Evolutionary conservation across 169 alveolate genomes (phyloP).

Genomic region (Eimeria maxima): DNA sequence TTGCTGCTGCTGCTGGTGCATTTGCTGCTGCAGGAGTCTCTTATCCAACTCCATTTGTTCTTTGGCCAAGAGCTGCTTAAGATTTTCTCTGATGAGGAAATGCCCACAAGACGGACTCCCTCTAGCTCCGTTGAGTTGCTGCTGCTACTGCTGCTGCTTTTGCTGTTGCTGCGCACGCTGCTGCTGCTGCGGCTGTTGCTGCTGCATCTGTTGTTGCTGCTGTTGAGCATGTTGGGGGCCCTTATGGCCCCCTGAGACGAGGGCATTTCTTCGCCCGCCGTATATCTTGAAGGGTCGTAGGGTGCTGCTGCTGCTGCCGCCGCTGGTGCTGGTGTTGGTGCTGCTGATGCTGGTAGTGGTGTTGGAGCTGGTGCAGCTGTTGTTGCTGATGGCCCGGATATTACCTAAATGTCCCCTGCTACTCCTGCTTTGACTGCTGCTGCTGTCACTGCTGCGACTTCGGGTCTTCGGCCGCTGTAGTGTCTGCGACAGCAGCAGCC

Average conservation of each 20-base stretch:
- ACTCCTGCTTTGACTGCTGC: background rate
- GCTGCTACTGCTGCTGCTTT: background rate
- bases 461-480: too few relatives aligned
- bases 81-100: background rate
- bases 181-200: background rate
- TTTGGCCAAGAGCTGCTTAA: background rate
- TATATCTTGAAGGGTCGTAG: background rate
- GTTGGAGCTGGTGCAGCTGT: background rate
- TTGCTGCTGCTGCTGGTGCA: slow-evolving; percentile 25
- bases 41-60: background rate
- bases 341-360: background rate
- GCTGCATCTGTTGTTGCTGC: too few relatives aligned
- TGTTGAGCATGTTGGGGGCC: background rate
- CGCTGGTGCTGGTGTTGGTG: background rate
- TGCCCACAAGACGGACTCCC: background rate
- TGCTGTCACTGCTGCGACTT: background rate
- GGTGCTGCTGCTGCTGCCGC: background rate
- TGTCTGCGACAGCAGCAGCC: background rate
- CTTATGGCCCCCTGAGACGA: background rate
- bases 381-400: background rate
- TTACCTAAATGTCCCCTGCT: background rate
- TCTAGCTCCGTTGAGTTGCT: background rate
- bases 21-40: background rate
- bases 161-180: too few relatives aligned
- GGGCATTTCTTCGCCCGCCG: slow-evolving; percentile 10